A percentile compares a stretch with the other conserved stretches of the same genome.
These are phyloP conservation scores for Thuidium tamariscinum DNA, from an alignment of 225 moss, liverwort and hornwort species.

Conservation along the genomic window DNA sequence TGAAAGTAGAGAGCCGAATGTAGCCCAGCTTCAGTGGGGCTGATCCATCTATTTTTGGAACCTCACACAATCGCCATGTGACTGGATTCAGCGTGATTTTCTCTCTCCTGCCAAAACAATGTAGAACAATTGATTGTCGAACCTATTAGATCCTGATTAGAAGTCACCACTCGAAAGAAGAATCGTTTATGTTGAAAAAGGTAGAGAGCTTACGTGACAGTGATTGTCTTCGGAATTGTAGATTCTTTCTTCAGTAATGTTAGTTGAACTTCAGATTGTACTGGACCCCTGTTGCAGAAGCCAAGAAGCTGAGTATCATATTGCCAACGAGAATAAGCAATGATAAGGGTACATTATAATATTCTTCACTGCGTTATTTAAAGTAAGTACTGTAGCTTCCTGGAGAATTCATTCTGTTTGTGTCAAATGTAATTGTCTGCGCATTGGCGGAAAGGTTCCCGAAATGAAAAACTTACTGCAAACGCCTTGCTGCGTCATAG, in stretches of 20 bases:
- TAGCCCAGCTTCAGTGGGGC: constrained; percentile 76
- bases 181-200: neutral
- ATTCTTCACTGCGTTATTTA: neutral
- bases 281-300: constrained; percentile 57
- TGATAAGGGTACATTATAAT: neutral
- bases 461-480: constrained; percentile 58
- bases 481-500: constrained; percentile 87
- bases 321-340: neutral
- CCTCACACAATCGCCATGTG: constrained; percentile 82
- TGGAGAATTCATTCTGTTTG: neutral
- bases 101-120: constrained; percentile 59
- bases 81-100: constrained; percentile 90
- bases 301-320: neutral
- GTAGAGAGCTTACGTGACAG: constrained; percentile 53
- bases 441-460: neutral
- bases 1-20: constrained; percentile 90
- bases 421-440: neutral
- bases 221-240: constrained; percentile 54
- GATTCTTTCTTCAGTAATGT: constrained; percentile 57
- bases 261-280: constrained; percentile 79
- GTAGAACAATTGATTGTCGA: neutral
- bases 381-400: neutral
- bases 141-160: neutral
- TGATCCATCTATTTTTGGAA: constrained; percentile 37
- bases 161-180: neutral